These are phyloP conservation scores for Gynochthodes officinalis DNA, from an alignment of 257 asterid species.

Conservation along the genomic window DNA sequence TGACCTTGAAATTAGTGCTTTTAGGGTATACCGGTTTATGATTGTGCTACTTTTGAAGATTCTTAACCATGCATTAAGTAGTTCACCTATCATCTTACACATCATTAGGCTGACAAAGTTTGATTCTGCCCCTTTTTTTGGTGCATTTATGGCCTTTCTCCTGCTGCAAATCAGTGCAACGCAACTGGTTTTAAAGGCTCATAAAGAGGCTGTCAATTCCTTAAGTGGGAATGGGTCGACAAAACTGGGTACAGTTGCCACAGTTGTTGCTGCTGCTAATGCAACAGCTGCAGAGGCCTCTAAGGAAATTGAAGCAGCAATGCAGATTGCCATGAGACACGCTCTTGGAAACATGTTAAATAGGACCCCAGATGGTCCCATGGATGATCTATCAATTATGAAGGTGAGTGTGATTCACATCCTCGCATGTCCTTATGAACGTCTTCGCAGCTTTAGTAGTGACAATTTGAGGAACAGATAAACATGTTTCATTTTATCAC, in stretches of 20 bases:
- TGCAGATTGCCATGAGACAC: slow-evolving; percentile 88
- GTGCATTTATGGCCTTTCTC: slow-evolving; percentile 3
- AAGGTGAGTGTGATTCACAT: slow-evolving; percentile 45
- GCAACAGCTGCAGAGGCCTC: slow-evolving; percentile 95
- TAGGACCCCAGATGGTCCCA: slow-evolving; percentile 62
- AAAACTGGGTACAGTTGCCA: slow-evolving; percentile 89
- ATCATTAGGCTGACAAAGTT: not conserved
- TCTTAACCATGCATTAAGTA: not conserved
- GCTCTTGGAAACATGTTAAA: slow-evolving; percentile 87
- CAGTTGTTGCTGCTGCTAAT: slow-evolving; percentile 99
- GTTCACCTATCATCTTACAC: not conserved
- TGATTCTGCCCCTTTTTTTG: not conserved
- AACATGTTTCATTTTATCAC: not conserved
- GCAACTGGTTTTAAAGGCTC: slow-evolving; percentile 90
- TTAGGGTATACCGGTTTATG: not conserved
- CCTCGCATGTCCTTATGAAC: not conserved
- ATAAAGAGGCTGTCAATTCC: slow-evolving; percentile 96
- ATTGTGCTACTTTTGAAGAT: not conserved
- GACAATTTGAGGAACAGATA: not conserved
- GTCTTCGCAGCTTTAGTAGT: not conserved
- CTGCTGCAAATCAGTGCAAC: slow-evolving; percentile 55
- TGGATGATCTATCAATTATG: slow-evolving; percentile 97
- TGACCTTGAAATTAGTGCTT: not conserved
- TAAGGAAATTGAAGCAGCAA: slow-evolving; percentile 92
- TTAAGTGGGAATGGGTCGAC: slow-evolving; percentile 95